Percentiles rank a stretch among this genome's conserved stretches.
Conservation (phyloP, 257 asterid genomes). For the Forsythia suspensa region DNA sequence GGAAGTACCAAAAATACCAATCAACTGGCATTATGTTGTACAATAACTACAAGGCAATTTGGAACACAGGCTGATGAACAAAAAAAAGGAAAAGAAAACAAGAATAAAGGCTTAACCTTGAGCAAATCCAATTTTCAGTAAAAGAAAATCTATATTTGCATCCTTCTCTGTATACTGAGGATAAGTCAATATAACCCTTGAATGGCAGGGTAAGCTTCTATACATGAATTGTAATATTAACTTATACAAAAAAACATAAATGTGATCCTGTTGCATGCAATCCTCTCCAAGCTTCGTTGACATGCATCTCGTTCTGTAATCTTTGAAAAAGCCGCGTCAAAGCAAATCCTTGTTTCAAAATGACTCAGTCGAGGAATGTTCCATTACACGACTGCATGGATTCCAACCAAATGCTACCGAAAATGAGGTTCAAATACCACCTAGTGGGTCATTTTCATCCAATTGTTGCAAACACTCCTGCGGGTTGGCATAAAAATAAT, state of each 20-base stretch:
- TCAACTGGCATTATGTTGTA: not conserved
- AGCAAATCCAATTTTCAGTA: constrained; percentile 10
- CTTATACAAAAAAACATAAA: constrained; percentile 19
- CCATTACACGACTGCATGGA: constrained; percentile 27
- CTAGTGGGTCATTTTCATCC: constrained; percentile 43
- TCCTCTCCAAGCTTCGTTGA: constrained; percentile 14
- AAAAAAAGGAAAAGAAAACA: not conserved
- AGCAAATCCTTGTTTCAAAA: constrained; percentile 25
- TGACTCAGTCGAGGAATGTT: constrained; percentile 22
- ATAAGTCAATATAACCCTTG: constrained; percentile 39
- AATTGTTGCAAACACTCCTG: constrained; percentile 73
- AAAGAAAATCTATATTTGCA: not conserved
- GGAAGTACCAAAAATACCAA: not conserved
- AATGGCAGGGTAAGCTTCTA: constrained; percentile 63
- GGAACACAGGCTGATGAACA: not conserved
- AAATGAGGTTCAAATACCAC: constrained; percentile 24
- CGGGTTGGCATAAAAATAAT: constrained; percentile 93
- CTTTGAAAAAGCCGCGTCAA: constrained; percentile 31
- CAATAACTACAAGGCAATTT: no score
- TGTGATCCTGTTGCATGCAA: not conserved
- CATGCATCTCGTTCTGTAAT: not conserved
- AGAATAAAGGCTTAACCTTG: not conserved
- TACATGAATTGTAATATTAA: constrained; percentile 60
- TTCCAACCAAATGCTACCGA: constrained; percentile 24
- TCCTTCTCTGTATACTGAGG: constrained; percentile 45